Evolutionary conservation across 331 rosid species (phyloP).

Genomic region (Phaseolus coccineus): DNA sequence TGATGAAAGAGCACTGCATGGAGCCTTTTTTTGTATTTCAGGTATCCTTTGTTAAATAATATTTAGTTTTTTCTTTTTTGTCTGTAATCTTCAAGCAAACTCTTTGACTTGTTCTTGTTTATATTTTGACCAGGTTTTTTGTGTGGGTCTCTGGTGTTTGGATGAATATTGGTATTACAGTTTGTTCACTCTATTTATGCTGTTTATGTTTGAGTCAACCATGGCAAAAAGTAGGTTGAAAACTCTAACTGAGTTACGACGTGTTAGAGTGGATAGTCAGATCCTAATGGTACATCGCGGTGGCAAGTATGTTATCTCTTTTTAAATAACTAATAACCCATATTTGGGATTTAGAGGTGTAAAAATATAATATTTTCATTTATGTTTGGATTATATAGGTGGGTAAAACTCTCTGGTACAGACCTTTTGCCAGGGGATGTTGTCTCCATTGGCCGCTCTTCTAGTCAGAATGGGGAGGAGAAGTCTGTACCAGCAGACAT

Average conservation of each 20-base stretch:
- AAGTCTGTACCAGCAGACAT: constrained; percentile 98
- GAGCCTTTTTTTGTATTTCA: constrained; percentile 98
- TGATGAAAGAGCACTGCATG: constrained; percentile 97
- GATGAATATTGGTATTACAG: constrained; percentile 99
- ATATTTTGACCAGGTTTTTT: constrained; percentile 74
- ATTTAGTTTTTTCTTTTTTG: not conserved
- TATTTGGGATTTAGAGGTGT: constrained; percentile 42
- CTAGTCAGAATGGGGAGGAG: constrained; percentile 90
- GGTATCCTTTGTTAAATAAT: constrained; percentile 53
- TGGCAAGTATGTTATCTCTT: constrained; percentile 84
- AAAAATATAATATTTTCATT: constrained; percentile 33
- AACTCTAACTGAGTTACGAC: constrained; percentile 95
- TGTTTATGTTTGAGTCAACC: constrained; percentile 97
- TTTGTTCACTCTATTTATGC: constrained; percentile 93
- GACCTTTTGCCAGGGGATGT: constrained; percentile 98
- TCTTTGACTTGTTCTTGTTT: constrained; percentile 39
- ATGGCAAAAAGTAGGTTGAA: constrained; percentile 98
- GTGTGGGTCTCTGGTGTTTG: constrained; percentile 99
- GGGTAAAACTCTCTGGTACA: constrained; percentile 90
- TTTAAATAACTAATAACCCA: constrained; percentile 19
- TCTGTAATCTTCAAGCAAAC: constrained; percentile 26
- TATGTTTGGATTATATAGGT: constrained; percentile 61
- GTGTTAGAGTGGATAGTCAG: constrained; percentile 96
- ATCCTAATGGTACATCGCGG: constrained; percentile 90
- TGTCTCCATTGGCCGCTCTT: constrained; percentile 90